These are phyloP conservation scores for Cudoniella acicularis DNA, from an alignment of 495 filamentous ascomycete genomes.

Conservation along the genomic window DNA sequence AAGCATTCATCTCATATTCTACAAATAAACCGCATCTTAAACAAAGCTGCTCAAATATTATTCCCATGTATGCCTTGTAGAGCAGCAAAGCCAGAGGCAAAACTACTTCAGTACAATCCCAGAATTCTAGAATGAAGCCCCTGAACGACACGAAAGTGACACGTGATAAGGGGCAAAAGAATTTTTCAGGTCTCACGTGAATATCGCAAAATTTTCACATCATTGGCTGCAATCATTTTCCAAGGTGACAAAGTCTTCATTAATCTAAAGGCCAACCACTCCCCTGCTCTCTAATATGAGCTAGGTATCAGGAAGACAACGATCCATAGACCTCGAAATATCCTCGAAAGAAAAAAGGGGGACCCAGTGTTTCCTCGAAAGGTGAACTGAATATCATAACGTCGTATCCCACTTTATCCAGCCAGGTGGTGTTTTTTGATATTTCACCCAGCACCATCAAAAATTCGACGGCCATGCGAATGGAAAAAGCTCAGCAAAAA, in stretches of 20 bases:
- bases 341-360: constrained; percentile 14
- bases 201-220: background rate
- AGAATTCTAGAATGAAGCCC: no score
- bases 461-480: background rate
- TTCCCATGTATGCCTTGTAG: no score
- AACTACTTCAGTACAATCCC: no score
- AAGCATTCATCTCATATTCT: no score
- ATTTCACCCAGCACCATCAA: background rate
- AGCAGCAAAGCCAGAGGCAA: no score
- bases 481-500: background rate
- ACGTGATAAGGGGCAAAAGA: no score
- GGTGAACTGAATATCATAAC: constrained; percentile 13
- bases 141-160: no score
- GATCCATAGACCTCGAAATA: background rate
- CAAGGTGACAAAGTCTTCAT: constrained; percentile 24
- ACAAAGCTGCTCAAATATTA: no score
- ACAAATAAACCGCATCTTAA: no score
- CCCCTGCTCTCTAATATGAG: background rate
- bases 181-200: no score
- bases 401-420: constrained; percentile 19
- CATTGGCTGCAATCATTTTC: background rate
- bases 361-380: background rate
- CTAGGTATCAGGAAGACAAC: background rate
- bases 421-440: background rate
- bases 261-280: constrained; percentile 21